A percentile compares a stretch with the other conserved stretches of the same genome.
Conservation (phyloP, 2,329 filamentous ascomycete genomes). For the Hypoxylon sp. region DNA sequence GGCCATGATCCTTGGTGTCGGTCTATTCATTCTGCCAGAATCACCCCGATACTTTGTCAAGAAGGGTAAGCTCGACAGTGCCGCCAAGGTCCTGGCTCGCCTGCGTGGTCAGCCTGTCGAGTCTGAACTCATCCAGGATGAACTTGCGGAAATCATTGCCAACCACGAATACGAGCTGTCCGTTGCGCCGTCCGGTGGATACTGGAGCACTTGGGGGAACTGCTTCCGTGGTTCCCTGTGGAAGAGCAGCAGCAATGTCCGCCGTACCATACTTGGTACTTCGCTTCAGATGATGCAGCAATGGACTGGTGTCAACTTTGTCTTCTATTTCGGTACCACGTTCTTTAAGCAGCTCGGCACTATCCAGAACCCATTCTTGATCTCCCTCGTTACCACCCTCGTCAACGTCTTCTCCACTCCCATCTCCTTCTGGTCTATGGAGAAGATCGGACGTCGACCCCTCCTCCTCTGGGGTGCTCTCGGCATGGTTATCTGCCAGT, state of each 20-base stretch:
- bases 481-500: constrained; percentile 89
- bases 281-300: constrained; percentile 86
- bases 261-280: constrained; percentile 77
- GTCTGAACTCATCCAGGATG: constrained; percentile 80
- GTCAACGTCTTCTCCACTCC: constrained; percentile 91
- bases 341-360: constrained; percentile 85
- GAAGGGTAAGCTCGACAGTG: constrained; percentile 75
- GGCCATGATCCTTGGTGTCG: constrained; percentile 79
- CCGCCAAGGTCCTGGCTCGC: constrained; percentile 70
- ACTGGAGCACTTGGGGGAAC: constrained; percentile 76
- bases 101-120: constrained; percentile 80
- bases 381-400: constrained; percentile 85
- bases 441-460: constrained; percentile 82
- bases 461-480: constrained; percentile 83
- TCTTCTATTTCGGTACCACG: constrained; percentile 87
- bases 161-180: constrained; percentile 88
- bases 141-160: constrained; percentile 87
- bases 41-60: constrained; percentile 89
- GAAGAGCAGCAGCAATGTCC: constrained; percentile 74
- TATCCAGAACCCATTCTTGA: constrained; percentile 83
- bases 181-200: constrained; percentile 73
- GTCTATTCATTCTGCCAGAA: constrained; percentile 83
- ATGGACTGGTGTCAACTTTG: constrained; percentile 88
- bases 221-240: constrained; percentile 75
- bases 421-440: constrained; percentile 87